Evolutionary conservation across 371 early-diverging fungal genomes (phyloP), one percentile per base, ranked within the genome.

Genomic region (Syncephalastrum racemosum): DNA sequence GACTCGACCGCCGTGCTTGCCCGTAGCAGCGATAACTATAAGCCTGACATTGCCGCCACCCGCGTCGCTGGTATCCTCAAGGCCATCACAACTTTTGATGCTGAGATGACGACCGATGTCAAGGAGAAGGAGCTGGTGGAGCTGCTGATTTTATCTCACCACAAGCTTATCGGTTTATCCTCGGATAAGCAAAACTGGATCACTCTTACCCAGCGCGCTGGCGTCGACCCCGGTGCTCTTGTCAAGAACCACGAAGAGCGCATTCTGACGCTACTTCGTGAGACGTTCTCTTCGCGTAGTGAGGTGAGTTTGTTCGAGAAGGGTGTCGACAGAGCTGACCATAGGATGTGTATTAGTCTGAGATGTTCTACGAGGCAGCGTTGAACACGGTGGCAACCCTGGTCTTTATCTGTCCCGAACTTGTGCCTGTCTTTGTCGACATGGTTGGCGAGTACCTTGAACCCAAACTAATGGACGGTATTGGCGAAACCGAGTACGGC

Each of bases 111-210:
- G 12, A 65, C 66, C 31, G 64, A 63, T 1, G 56, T 64, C 42
- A 77, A 79, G 54, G 77, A 78, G 49, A 52, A 67, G 12, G 77
- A 71, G 40, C 71, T 92, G 18, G 79, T 89, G 20, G 82, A 90
- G 8, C 58, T 93, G 48, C 69, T 87, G 41, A 70, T 93, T 7
- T 60, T 91, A 5, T 79, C 89, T 25, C 91, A 90, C 54, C 92
- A 93, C 60, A 71, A 89, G 18, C 79, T 80, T 12, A 77, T 92
- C n/a, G 75, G 73, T 58, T 62, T 44, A 24, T 62, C 55, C 25
- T 79, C 79, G 13, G 87, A 88, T 54, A 82, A 78, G 56, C 91
- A 95, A 59, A 81, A 88, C 59, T 96, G 94, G 95, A 86, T 94
- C 56, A 80, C 87, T 1, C 73, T 94, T 45, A 81, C 86, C 50